Evolutionary conservation across 306 rosid genomes (phyloP).

Genomic region (Trifolium pratense): DNA sequence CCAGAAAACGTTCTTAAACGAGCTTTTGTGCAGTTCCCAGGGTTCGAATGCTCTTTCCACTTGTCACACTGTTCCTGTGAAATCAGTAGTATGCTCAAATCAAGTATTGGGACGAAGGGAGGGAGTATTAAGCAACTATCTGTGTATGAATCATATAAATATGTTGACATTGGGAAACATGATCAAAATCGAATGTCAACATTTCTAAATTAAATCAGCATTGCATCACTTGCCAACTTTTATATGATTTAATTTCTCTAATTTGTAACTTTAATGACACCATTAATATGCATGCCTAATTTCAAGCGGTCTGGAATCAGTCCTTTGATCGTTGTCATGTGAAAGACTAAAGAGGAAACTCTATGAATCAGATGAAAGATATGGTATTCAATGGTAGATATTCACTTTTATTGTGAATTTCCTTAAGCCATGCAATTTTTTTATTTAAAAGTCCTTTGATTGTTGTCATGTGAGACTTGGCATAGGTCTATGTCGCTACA

Average conservation of each 20-base stretch:
- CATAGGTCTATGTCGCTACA: slow-evolving; percentile 95
- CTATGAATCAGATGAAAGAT: slow-evolving; percentile 21
- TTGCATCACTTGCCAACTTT: slow-evolving; percentile 5
- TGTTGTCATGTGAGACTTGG: slow-evolving; percentile 99
- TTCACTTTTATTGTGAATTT: slow-evolving; percentile 28
- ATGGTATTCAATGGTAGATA: slow-evolving; percentile 27
- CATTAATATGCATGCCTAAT: slow-evolving; percentile 26
- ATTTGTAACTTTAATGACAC: slow-evolving; percentile 2
- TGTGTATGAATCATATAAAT: slow-evolving; percentile 7
- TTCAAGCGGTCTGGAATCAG: slow-evolving; percentile 30
- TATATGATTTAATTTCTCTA: slow-evolving; percentile 22
- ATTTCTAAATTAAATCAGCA: slow-evolving; percentile 12
- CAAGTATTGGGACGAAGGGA: no score
- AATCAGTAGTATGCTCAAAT: neutral
- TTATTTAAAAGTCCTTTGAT: slow-evolving; percentile 1
- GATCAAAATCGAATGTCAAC: slow-evolving; percentile 1
- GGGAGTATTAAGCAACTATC: no score
- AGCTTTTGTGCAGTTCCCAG: neutral
- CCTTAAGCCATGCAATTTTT: neutral
- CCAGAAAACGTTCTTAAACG: neutral
- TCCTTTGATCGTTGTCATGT: slow-evolving; percentile 20
- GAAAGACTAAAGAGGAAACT: slow-evolving; percentile 20
- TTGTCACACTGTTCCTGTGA: neutral
- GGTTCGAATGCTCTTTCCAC: neutral
- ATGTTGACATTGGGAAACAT: neutral